Base-by-base conservation (phyloP, 179 eudicot genomes). In the Beta lomatogona region DNA sequence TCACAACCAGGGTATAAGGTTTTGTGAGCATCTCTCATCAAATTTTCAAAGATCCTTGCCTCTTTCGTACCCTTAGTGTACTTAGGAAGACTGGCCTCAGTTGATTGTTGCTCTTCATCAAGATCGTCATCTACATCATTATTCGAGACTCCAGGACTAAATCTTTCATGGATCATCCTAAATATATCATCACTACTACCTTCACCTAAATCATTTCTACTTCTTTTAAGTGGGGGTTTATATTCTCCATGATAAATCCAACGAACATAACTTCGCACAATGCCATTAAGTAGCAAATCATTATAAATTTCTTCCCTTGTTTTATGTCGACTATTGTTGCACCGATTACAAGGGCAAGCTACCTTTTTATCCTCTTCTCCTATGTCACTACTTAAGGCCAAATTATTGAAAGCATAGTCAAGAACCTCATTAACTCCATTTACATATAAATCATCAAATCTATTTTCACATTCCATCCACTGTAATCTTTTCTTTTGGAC, bases 201-300 rank as follows among this genome's bases (percentile, higher is more conserved):
- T 16, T 44, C 57, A 12, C 46, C 54, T 5, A 45, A 61, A 21
- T 76, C 71, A n/a, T 1, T 25, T 13, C 79, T 19, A 21, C 45
- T 21, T n/a, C 58, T n/a, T 21, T 46, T 77, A 0, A 45, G 9
- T 21, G 71, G 19, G n/a, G n/a, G 55, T 63, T 61, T 63, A 22
- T 18, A 61, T 63, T 63, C 80, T 0, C 80, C 59, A 15, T 77
- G 81, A 78, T 55, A 78, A 31, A 78, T 70, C 81, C 75, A 78
- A 36, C 63, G 75, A 10, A 31, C 31, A 36, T 68, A 54, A 7
- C 75, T 54, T 3, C 12, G 52, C 16, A 78, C 66, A 15, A 68
- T 78, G 0, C 81, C 65, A 68, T 78, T 78, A 3, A 58, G 10
- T 31, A 68, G 3, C 28, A 78, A 41, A 58, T 78, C 75, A 7